Evolutionary conservation across 1,284 basidiomycete genomes (phyloP), one percentile per base, ranked within the genome.

Genomic region (Trametes pubescens): DNA sequence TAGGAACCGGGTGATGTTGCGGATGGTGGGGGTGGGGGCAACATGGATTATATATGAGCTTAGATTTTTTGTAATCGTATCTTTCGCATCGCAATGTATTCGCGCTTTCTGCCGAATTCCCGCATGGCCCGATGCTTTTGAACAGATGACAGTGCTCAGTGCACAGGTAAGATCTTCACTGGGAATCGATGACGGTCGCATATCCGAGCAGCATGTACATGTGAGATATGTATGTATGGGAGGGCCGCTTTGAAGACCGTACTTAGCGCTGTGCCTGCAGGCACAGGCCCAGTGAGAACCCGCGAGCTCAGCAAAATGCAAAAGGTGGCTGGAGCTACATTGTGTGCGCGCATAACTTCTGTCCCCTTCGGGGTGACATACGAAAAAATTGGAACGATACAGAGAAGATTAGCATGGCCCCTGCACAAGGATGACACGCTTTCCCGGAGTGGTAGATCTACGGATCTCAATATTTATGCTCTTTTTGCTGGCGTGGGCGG

Each of bases 331-430:
- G 22, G 1, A 14, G 18, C 2, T 26, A 35, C 10, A 5, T 10
- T n/a, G 26, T 1, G 4, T 9, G 1, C 21, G n/a, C n/a, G n/a
- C n/a, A 10, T 9, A 13, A 35, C 18, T 22, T 18, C 13, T 69
- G 67, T 69, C 67, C 67, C 67, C 67, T 61, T 66, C 65, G 61
- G 65, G 65, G 65, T 63, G 65, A 66, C 65, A 66, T 66, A 66
- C 65, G 65, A 66, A 66, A 66, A 66, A 66, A 66, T 66, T 66
- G 65, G 65, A 66, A 66, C 65, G 65, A 66, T 66, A 66, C 65
- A 63, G 65, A 66, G 65, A 66, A 66, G 65, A 66, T 66, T 66
- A 62, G 65, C 65, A 66, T 66, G 65, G 65, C 65, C 65, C 65
- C 65, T 66, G 65, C 65, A 66, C 65, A 66, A 66, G 65, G 65